Percentiles rank a stretch among this genome's conserved stretches.
These are phyloP conservation scores for Phycomyces blakesleeanus DNA, from an alignment of 192 early-diverging fungal species.

Conservation along the genomic window DNA sequence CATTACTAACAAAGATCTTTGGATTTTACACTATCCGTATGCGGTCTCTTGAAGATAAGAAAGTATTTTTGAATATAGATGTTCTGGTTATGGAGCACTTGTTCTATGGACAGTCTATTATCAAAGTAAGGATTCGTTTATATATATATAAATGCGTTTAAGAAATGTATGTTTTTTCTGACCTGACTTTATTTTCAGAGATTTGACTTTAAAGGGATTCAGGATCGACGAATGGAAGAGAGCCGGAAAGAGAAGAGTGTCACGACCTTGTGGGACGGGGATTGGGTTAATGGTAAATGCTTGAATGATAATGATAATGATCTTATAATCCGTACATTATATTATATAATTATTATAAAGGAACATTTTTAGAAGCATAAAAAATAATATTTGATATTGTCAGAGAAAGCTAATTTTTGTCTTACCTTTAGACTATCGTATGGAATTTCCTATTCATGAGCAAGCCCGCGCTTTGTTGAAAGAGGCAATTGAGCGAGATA, in stretches of 20 bases:
- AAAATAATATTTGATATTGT: too few species aligned
- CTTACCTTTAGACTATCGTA: conserved; percentile 38
- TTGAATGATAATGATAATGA: too few species aligned
- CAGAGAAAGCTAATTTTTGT: too few species aligned
- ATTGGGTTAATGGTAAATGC: conserved; percentile 69
- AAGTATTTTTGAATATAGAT: conserved; percentile 67
- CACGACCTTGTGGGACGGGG: conserved; percentile 62
- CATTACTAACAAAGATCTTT: conserved; percentile 82
- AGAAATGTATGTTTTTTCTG: conserved; percentile 9
- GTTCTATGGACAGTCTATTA: conserved; percentile 72
- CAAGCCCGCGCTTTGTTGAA: conserved; percentile 81
- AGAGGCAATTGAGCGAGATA: conserved; percentile 85
- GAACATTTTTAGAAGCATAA: too few species aligned
- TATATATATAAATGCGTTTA: not conserved
- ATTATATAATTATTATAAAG: too few species aligned
- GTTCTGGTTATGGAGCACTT: conserved; percentile 94
- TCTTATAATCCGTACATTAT: too few species aligned
- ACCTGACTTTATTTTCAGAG: conserved; percentile 35
- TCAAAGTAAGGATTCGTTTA: conserved; percentile 48
- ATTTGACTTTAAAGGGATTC: conserved; percentile 78
- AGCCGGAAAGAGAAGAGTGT: conserved; percentile 34
- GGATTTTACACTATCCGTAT: conserved; percentile 86
- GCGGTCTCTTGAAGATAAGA: conserved; percentile 67
- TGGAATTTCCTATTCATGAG: conserved; percentile 71
- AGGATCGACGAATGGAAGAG: conserved; percentile 53